Evolutionary conservation across 345 rosid genomes (phyloP).

Genomic region (Melastoma malabathricum): DNA sequence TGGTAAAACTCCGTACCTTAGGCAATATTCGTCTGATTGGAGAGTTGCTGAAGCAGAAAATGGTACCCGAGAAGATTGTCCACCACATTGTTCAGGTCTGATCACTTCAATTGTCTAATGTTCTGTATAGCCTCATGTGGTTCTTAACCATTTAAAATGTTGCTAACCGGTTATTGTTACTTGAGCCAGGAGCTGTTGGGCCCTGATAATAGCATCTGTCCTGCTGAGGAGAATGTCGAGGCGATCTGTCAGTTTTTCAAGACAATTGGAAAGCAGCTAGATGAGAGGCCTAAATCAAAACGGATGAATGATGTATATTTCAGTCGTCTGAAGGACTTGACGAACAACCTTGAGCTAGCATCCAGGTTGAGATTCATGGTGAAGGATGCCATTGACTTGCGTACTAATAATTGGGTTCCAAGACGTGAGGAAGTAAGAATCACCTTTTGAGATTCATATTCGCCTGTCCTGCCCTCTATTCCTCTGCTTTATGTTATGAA

Average conservation of each 20-base stretch:
- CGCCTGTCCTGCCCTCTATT: not conserved
- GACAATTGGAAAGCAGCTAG: conserved; percentile 81
- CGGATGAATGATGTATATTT: conserved; percentile 51
- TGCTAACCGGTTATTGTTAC: not conserved
- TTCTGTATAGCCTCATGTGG: not conserved
- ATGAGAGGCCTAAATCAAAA: conserved; percentile 48
- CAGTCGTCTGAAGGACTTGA: conserved; percentile 40
- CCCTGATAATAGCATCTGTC: conserved; percentile 39
- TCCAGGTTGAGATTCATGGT: conserved; percentile 70
- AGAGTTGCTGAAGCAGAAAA: conserved; percentile 82
- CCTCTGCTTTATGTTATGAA: not conserved
- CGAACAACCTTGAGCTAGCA: conserved; percentile 41
- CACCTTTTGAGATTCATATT: not conserved
- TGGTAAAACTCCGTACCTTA: conserved; percentile 58
- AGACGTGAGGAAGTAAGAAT: conserved; percentile 81
- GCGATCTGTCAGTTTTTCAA: conserved; percentile 74
- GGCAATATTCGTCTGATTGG: conserved; percentile 88
- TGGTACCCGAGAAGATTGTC: conserved; percentile 75
- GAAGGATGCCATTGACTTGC: conserved; percentile 67
- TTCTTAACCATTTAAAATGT: not conserved
- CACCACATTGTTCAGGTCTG: conserved; percentile 70
- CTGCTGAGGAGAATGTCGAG: conserved; percentile 80
- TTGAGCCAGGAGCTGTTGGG: conserved; percentile 68
- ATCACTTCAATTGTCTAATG: not conserved
- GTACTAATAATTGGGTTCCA: conserved; percentile 75